Percentiles rank a stretch among this genome's conserved stretches.
These are phyloP conservation scores for Skeletonema marinoi DNA, from an alignment of 108 stramenopile genomes.

Conservation along the genomic window DNA sequence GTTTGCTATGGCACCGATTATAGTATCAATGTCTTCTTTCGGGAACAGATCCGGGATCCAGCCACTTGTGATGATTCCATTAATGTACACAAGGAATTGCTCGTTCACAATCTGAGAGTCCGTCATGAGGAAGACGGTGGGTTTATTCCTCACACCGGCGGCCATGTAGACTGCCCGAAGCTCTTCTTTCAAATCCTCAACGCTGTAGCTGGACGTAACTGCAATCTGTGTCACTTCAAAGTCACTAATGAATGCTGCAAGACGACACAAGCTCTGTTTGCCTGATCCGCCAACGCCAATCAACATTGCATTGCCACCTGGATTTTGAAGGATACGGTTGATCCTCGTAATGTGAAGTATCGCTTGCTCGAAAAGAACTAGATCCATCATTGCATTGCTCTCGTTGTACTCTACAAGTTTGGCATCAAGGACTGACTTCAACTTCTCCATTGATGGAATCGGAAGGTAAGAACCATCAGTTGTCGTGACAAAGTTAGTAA, in stretches of 20 bases:
- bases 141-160: conserved; percentile 75
- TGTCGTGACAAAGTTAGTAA: conserved; percentile 74
- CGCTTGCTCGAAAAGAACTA: conserved; percentile 90
- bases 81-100: conserved; percentile 88
- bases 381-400: conserved; percentile 87
- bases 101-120: conserved; percentile 92
- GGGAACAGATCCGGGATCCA: conserved; percentile 90
- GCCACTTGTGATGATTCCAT: conserved; percentile 86
- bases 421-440: conserved; percentile 59
- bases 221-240: conserved; percentile 79
- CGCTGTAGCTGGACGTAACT: conserved; percentile 74
- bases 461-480: conserved; percentile 63
- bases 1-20: conserved; percentile 70
- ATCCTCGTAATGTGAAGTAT: conserved; percentile 88
- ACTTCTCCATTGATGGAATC: conserved; percentile 52
- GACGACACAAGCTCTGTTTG: conserved; percentile 82
- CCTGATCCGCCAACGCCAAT: conserved; percentile 92
- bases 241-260: conserved; percentile 88
- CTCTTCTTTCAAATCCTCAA: conserved; percentile 83
- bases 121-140: conserved; percentile 84
- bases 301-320: conserved; percentile 89
- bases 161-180: conserved; percentile 76
- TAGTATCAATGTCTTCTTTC: conserved; percentile 84
- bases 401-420: conserved; percentile 91
- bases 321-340: conserved; percentile 82